Conservation (phyloP, 768 basidiomycete genomes). For the Hydnomerulius pinastri region DNA sequence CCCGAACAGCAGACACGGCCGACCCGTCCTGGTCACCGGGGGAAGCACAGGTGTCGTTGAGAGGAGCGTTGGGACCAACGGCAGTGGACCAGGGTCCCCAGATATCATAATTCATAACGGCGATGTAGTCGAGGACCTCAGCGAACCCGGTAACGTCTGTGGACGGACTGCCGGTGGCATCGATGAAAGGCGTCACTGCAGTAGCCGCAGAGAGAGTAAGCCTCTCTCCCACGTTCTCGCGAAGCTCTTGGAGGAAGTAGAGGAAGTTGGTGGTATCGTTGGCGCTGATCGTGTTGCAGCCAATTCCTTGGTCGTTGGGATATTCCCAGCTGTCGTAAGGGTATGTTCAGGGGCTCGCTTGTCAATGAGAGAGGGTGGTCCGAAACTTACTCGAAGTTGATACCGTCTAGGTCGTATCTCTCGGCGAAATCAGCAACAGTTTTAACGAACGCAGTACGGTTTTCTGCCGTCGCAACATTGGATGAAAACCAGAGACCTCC, state of each 20-base stretch:
- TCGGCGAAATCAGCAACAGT: slow-evolving; percentile 50
- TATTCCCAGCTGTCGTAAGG: slow-evolving; percentile 76
- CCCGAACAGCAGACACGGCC: slow-evolving; percentile 66
- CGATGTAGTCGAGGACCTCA: slow-evolving; percentile 64
- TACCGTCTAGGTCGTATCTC: slow-evolving; percentile 56
- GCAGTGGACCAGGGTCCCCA: slow-evolving; percentile 52
- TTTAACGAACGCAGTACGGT: slow-evolving; percentile 66
- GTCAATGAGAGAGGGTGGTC: not conserved
- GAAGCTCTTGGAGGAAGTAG: slow-evolving; percentile 69
- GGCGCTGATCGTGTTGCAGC: slow-evolving; percentile 60
- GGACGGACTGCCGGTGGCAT: slow-evolving; percentile 58
- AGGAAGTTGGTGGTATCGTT: slow-evolving; percentile 80
- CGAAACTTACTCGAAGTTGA: slow-evolving; percentile 39
- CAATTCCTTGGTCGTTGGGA: slow-evolving; percentile 64
- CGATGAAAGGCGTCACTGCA: slow-evolving; percentile 66
- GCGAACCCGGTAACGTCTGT: slow-evolving; percentile 74
- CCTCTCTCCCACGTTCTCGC: slow-evolving; percentile 47
- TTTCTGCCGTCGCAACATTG: slow-evolving; percentile 53
- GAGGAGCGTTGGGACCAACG: slow-evolving; percentile 80
- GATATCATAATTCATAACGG: slow-evolving; percentile 68
- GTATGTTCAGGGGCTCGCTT: not conserved
- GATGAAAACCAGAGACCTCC: slow-evolving; percentile 66
- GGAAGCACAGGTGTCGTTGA: slow-evolving; percentile 74
- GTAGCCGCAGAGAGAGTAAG: slow-evolving; percentile 72
- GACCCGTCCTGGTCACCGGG: slow-evolving; percentile 65